These are phyloP conservation scores for Viola odorata DNA, from an alignment of 345 rosid species.

Conservation along the genomic window DNA sequence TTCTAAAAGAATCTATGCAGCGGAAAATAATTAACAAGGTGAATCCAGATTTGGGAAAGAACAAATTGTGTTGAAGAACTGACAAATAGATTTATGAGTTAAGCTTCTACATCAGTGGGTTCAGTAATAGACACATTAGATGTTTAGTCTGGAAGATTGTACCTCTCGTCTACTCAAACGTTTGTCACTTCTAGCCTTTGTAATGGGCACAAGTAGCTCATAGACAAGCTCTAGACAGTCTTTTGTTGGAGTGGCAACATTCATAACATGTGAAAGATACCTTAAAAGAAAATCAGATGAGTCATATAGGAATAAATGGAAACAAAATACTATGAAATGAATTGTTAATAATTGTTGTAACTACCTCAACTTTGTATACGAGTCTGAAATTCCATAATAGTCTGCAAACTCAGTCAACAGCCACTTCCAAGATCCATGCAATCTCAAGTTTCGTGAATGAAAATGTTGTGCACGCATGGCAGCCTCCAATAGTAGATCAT, in stretches of 20 bases:
- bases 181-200: conserved; percentile 26
- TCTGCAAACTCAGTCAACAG: conserved; percentile 28
- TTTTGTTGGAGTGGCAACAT: conserved; percentile 24
- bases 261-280: conserved; percentile 30
- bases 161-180: conserved; percentile 31
- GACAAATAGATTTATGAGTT: no score
- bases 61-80: no score
- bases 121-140: neutral
- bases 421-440: conserved; percentile 32
- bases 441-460: conserved; percentile 24
- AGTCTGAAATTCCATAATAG: conserved; percentile 30
- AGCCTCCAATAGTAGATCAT: conserved; percentile 29
- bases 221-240: conserved; percentile 27
- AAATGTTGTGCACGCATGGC: conserved; percentile 30
- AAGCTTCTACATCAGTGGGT: neutral
- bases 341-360: neutral
- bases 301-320: neutral
- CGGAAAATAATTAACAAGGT: neutral
- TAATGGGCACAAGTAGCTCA: conserved; percentile 25
- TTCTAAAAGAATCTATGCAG: neutral
- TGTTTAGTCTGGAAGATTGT: neutral
- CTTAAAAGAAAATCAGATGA: conserved; percentile 1
- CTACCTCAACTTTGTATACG: conserved; percentile 32
- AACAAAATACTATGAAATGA: neutral
- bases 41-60: neutral